phyloP scores from a whole-genome alignment of 2,329 filamentous ascomycete species.

The Trichoderma koningiopsis region DNA sequence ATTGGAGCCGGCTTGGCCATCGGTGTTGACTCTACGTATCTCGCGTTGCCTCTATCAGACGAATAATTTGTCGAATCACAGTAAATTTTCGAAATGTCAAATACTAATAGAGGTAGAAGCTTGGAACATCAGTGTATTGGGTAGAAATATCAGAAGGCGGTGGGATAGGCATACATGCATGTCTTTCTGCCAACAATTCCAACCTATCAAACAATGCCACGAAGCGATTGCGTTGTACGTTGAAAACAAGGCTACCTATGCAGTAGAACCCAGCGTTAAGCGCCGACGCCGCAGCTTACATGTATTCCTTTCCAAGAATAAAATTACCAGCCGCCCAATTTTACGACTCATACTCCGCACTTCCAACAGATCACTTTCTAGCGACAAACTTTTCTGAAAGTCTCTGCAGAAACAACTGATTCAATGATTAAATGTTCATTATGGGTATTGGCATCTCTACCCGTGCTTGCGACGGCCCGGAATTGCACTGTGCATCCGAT shows the following conservation, averaged over 20 bases:
- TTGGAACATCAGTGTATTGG: neutral
- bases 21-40: neutral
- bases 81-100: neutral
- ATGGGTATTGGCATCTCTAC: neutral
- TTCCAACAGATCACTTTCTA: too few species aligned
- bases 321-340: neutral
- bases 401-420: neutral
- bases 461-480: neutral
- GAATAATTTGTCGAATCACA: too few species aligned
- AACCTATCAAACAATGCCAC: neutral
- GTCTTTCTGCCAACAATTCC: neutral
- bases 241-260: too few species aligned
- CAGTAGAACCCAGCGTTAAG: neutral
- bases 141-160: neutral
- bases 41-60: neutral
- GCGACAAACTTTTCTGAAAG: neutral
- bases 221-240: neutral
- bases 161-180: too few species aligned
- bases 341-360: too few species aligned
- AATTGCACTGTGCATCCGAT: neutral
- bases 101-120: neutral
- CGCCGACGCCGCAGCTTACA: neutral
- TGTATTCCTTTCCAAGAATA: neutral
- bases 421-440: neutral
- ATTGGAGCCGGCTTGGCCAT: neutral